Evolutionary conservation across 148 eudicot species (phyloP).

Genomic region (Limonium bicolor): DNA sequence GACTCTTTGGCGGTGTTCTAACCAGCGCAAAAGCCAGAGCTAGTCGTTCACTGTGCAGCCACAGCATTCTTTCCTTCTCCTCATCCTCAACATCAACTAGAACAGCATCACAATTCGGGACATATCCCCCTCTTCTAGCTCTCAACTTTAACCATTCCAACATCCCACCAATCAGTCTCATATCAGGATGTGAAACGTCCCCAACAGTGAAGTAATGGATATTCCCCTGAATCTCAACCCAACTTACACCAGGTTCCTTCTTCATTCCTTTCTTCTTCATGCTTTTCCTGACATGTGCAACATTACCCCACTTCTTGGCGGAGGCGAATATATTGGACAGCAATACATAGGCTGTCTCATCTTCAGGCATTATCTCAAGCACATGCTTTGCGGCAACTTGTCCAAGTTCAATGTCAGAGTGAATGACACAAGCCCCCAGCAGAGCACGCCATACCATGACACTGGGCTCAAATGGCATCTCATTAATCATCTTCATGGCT

Average conservation of each 20-base stretch:
- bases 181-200: conserved; percentile 61
- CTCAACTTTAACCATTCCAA: conserved; percentile 64
- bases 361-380: conserved; percentile 66
- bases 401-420: conserved; percentile 60
- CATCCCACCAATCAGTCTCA: conserved; percentile 51
- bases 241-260: conserved; percentile 90
- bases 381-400: conserved; percentile 41
- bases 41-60: conserved; percentile 86
- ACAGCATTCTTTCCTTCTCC: conserved; percentile 59
- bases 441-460: conserved; percentile 89
- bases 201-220: conserved; percentile 65
- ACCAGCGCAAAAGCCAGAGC: conserved; percentile 73
- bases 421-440: conserved; percentile 73
- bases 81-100: conserved; percentile 69
- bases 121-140: conserved; percentile 39
- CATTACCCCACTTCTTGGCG: conserved; percentile 64
- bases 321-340: conserved; percentile 72
- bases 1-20: conserved; percentile 38
- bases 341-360: conserved; percentile 57
- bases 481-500: conserved; percentile 56
- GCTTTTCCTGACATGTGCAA: conserved; percentile 61
- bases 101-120: conserved; percentile 36
- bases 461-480: conserved; percentile 67
- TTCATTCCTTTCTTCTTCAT: conserved; percentile 72
- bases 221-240: conserved; percentile 62